Conservation (phyloP, 768 basidiomycete genomes). For the Trametes gibbosa region DNA sequence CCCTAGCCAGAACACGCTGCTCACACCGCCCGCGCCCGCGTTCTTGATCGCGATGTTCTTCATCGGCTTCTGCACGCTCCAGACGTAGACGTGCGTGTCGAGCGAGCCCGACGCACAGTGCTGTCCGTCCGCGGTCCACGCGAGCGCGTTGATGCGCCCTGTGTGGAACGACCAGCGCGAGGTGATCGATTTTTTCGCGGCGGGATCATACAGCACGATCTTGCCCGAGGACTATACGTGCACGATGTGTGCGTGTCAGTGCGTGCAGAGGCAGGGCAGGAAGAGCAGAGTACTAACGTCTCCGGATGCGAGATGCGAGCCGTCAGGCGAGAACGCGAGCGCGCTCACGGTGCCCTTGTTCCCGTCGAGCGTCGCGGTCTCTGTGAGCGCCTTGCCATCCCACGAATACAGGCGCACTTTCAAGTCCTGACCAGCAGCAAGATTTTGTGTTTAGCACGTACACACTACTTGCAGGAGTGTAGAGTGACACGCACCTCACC, state of each 20-base stretch:
- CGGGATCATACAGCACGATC: conserved; percentile 73
- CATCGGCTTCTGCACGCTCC: conserved; percentile 68
- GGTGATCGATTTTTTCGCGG: conserved; percentile 63
- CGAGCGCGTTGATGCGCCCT: conserved; percentile 74
- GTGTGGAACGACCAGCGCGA: conserved; percentile 86
- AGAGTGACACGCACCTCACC: conserved; percentile 53
- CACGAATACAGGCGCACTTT: conserved; percentile 75
- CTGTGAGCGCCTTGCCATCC: conserved; percentile 62
- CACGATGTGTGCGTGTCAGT: not conserved
- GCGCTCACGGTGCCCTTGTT: conserved; percentile 71
- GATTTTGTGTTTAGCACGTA: not conserved
- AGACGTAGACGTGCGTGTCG: conserved; percentile 92
- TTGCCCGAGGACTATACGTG: conserved; percentile 68
- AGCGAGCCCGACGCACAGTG: conserved; percentile 86
- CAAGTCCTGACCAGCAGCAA: conserved; percentile 47
- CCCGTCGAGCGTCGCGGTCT: conserved; percentile 56
- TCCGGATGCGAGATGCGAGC: conserved; percentile 71
- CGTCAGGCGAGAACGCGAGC: conserved; percentile 79
- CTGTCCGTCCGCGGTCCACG: conserved; percentile 70
- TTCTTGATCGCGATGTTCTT: conserved; percentile 83
- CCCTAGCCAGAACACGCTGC: conserved; percentile 76
- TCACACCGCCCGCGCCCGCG: conserved; percentile 82
- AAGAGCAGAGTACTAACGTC: conserved; percentile 63
- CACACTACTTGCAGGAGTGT: too few species aligned
- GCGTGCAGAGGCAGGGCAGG: not conserved